Conservation (phyloP, 2,329 filamentous ascomycete species). For the Aureobasidium zeae region DNA sequence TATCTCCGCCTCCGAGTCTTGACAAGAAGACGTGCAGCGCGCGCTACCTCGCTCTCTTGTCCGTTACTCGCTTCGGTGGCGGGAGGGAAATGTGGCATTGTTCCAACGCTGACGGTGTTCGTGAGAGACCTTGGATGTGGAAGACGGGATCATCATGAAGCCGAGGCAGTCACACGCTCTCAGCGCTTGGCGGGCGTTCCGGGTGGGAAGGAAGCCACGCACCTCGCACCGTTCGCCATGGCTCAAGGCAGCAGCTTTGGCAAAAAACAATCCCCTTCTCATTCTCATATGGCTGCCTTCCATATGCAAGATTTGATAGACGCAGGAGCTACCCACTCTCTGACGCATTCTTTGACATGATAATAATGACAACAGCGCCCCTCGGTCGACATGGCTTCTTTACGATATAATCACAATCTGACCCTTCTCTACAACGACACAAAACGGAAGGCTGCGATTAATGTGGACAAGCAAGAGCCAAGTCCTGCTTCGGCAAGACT, state of each 20-base stretch:
- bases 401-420: slow-evolving; percentile 30
- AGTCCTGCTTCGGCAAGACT: slow-evolving; percentile 59
- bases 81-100: slow-evolving; percentile 14
- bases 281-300: slow-evolving; percentile 14
- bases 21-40: slow-evolving; percentile 40
- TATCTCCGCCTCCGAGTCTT: slow-evolving; percentile 75
- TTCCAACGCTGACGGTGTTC: neutral
- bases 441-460: slow-evolving; percentile 57
- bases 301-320: neutral
- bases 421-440: slow-evolving; percentile 72
- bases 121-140: no score
- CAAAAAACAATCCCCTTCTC: neutral
- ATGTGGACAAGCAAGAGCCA: slow-evolving; percentile 52
- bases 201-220: slow-evolving; percentile 14
- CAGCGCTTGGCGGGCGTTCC: no score
- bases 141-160: neutral
- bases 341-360: slow-evolving; percentile 4
- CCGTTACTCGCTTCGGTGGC: neutral
- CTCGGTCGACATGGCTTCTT: slow-evolving; percentile 1
- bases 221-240: slow-evolving; percentile 5
- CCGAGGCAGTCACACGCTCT: slow-evolving; percentile 12
- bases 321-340: slow-evolving; percentile 2
- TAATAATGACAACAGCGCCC: neutral
- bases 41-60: slow-evolving; percentile 18
- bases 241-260: slow-evolving; percentile 15